Evolutionary conservation across 805 yeast species (phyloP), one percentile per base, ranked within the genome.

Genomic region (Kazachstania viticola): DNA sequence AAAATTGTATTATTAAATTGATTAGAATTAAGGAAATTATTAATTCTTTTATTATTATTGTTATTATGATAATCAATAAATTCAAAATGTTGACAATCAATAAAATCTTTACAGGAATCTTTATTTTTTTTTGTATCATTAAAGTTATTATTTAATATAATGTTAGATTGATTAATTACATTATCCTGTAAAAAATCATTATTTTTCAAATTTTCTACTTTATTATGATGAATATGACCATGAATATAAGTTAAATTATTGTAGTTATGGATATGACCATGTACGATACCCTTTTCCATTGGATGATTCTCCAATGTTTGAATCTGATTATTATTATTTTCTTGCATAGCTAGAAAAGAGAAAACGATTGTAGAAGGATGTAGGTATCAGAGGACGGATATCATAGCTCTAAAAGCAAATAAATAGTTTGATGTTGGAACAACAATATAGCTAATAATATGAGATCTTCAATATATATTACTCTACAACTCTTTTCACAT

Each of bases 251-350:
- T 71, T 45, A 73, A 67, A 44, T 71, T 73, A 35, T 65, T 62
- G 46, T 71, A 75, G 43, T 69, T 71, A 51, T 74, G 80, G 14
- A 74, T 71, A 43, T 74, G 81, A 3, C 81, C 81, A 51, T 74
- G 81, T 13, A 73, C 73, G n/a, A 69, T 61, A 14, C 79, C 79
- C 36, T 68, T 71, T 4, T 40, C 41, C 9, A 30, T 11, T 8
- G 7, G 22, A 25, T 12, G 24, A 11, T 18, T 23, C 16, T 30
- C 22, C 6, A 12, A 17, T 24, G 16, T 29, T 21, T n/a, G n/a
- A n/a, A n/a, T n/a, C n/a, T n/a, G n/a, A n/a, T n/a, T n/a, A n/a
- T n/a, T n/a, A n/a, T n/a, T n/a, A n/a, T n/a, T n/a, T n/a, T n/a
- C n/a, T n/a, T n/a, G n/a, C n/a, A n/a, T n/a, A n/a, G n/a, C n/a